Percentiles rank a stretch among this genome's conserved stretches.
Conservation (phyloP, 768 basidiomycete species). For the Amanita pallidorosea region DNA sequence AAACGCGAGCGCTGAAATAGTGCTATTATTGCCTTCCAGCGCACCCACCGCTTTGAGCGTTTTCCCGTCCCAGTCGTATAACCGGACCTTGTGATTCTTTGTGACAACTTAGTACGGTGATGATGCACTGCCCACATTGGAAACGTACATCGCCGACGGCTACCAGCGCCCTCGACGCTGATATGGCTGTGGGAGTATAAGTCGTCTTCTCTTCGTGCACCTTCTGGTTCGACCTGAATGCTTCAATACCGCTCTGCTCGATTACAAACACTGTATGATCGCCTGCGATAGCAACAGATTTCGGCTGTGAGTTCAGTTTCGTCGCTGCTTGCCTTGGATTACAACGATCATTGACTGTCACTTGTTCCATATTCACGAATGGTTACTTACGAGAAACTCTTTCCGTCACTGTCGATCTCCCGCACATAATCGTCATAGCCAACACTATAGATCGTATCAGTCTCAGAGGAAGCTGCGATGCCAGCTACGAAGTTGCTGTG, state of each 20-base stretch:
- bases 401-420: conserved; percentile 41
- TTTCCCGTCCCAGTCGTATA: conserved; percentile 67
- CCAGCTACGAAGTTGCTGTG: conserved; percentile 66
- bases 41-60: conserved; percentile 42
- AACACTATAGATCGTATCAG: conserved; percentile 48
- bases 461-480: conserved; percentile 34
- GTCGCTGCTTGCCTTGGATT: conserved; percentile 36
- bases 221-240: conserved; percentile 59
- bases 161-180: conserved; percentile 37
- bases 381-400: conserved; percentile 37
- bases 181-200: conserved; percentile 46
- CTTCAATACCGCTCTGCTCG: conserved; percentile 51
- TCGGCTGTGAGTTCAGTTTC: conserved; percentile 56
- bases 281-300: conserved; percentile 41
- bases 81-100: conserved; percentile 64
- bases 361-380: background rate
- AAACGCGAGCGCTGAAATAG: conserved; percentile 67
- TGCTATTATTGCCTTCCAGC: conserved; percentile 59
- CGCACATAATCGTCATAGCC: conserved; percentile 77
- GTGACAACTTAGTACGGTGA: background rate
- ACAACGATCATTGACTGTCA: background rate
- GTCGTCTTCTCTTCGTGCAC: conserved; percentile 44
- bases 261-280: conserved; percentile 60
- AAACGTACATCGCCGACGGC: conserved; percentile 65
- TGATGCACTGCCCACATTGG: background rate